Conservation (phyloP, 176 grass and related monocot species). For the Avena sativa region DNA sequence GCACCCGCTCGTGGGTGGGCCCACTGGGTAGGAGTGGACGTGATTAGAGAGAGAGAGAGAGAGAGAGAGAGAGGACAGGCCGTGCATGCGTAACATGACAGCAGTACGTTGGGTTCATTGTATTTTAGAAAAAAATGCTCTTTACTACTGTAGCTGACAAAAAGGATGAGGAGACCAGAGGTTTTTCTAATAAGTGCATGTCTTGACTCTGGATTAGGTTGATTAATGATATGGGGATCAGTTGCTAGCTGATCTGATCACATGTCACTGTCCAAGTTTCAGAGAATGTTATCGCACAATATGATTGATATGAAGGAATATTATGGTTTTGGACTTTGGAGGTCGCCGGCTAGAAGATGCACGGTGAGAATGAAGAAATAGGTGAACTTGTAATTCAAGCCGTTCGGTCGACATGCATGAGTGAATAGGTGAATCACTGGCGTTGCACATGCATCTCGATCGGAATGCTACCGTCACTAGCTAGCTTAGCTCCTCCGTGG, state of each 20-base stretch:
- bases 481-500: background rate
- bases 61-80: background rate
- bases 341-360: no score
- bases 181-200: background rate
- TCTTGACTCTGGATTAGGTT: conserved; percentile 10
- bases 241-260: conserved; percentile 4
- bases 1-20: conserved; percentile 3
- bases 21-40: background rate
- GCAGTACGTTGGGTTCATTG: background rate
- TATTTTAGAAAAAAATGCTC: background rate
- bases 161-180: background rate
- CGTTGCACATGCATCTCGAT: background rate
- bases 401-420: background rate
- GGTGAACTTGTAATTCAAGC: background rate
- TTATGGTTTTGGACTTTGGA: no score
- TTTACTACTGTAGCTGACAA: background rate
- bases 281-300: conserved; percentile 12
- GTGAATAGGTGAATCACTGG: background rate
- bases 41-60: background rate
- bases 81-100: background rate
- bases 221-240: conserved; percentile 3
- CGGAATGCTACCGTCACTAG: background rate
- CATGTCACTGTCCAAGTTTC: background rate
- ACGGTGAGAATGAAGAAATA: no score
- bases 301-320: no score